These are phyloP conservation scores for Plasmodium billcollinsi DNA, from an alignment of 169 alveolate species.

Conservation along the genomic window DNA sequence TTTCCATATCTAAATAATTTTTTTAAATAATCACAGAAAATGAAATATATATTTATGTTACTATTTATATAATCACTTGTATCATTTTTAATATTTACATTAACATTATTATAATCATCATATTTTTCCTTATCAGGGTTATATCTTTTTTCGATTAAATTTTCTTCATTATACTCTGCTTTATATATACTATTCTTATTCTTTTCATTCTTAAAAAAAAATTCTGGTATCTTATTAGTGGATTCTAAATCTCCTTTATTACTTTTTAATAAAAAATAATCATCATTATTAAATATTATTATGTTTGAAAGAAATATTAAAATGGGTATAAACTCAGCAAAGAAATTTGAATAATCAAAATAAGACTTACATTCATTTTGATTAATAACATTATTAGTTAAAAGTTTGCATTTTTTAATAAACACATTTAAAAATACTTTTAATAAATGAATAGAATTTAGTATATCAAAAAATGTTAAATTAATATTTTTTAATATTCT, in stretches of 20 bases:
- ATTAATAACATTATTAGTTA: conserved; percentile 10
- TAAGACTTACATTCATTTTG: conserved; percentile 21
- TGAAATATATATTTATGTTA: conserved; percentile 43
- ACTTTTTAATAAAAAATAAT: conserved; percentile 45
- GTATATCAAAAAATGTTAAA: conserved; percentile 69
- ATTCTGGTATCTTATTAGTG: conserved; percentile 2
- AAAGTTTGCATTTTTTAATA: conserved; percentile 36
- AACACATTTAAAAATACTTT: conserved; percentile 67
- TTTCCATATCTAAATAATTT: conserved; percentile 54
- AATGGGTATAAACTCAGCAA: conserved; percentile 75
- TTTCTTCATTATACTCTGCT: not conserved
- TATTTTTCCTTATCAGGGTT: not conserved
- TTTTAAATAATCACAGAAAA: conserved; percentile 37
- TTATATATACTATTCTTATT: not conserved
- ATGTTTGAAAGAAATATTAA: conserved; percentile 63
- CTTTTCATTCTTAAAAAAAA: not conserved
- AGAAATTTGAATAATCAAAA: conserved; percentile 70
- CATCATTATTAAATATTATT: conserved; percentile 73
- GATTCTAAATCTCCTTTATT: conserved; percentile 32
- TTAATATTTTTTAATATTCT: conserved; percentile 71
- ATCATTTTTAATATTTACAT: not conserved
- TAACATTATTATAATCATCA: not conserved
- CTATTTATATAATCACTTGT: conserved; percentile 8
- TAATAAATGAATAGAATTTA: conserved; percentile 48
- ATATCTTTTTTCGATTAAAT: not conserved